These are phyloP conservation scores for Entamoeba dispar DNA, from an alignment of 208 protist genomes.

Conservation along the genomic window DNA sequence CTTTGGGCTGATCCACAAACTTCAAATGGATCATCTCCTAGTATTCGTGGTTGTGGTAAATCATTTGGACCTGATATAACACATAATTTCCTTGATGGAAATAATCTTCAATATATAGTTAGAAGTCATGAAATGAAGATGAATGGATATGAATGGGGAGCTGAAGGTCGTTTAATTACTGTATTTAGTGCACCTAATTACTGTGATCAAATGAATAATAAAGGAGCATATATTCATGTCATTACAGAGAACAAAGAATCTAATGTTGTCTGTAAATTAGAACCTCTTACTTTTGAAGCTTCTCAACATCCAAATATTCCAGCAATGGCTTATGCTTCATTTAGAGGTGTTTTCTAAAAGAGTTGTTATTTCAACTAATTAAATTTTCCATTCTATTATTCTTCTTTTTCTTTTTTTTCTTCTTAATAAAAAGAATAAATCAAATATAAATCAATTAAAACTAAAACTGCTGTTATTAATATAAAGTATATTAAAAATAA, in stretches of 20 bases:
- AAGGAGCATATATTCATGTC: background rate
- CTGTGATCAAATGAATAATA: background rate
- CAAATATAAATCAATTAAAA: no score
- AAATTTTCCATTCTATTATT: background rate
- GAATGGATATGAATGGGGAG: background rate
- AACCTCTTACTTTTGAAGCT: background rate
- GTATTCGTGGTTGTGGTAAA: background rate
- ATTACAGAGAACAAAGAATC: background rate
- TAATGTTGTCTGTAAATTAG: background rate
- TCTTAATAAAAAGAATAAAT: no score
- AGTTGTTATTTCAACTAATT: background rate
- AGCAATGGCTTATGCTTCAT: background rate
- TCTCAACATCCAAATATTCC: background rate
- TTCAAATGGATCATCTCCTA: background rate
- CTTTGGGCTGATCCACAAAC: background rate
- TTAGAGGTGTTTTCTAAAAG: background rate
- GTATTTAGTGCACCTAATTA: conserved; percentile 5
- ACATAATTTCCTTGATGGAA: background rate
- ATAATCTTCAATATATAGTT: background rate
- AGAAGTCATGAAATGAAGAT: background rate
- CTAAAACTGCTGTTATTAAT: no score
- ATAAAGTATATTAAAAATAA: no score
- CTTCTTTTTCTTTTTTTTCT: no score
- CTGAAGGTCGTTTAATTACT: background rate
- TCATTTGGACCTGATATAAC: background rate